A percentile compares a stretch with the other conserved stretches of the same genome.
phyloP scores from a whole-genome alignment of 2,329 filamentous ascomycete genomes.

The Lithohypha guttulata region DNA sequence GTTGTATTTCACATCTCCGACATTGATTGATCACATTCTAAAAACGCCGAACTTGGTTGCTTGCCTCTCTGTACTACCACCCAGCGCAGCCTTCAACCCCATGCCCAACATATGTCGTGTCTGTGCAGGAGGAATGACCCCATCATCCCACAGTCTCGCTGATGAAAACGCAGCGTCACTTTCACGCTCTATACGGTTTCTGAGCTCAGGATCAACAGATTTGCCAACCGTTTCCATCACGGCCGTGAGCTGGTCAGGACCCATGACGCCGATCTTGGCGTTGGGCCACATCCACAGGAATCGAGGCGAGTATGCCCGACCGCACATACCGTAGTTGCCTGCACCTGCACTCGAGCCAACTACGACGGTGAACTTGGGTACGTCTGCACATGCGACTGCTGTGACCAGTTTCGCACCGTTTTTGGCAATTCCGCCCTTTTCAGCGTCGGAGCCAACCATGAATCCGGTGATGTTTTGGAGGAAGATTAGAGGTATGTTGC shows the following conservation, averaged over 20 bases:
- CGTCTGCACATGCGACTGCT: slow-evolving; percentile 83
- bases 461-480: slow-evolving; percentile 96
- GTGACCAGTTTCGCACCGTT: slow-evolving; percentile 95
- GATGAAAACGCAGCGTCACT: slow-evolving; percentile 82
- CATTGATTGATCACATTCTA: slow-evolving; percentile 51
- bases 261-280: slow-evolving; percentile 94
- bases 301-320: slow-evolving; percentile 79
- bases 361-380: slow-evolving; percentile 94
- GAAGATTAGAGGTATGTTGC: slow-evolving; percentile 81
- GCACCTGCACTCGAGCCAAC: slow-evolving; percentile 89
- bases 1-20: too few relatives aligned
- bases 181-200: slow-evolving; percentile 76
- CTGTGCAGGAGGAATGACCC: slow-evolving; percentile 67
- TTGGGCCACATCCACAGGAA: slow-evolving; percentile 98
- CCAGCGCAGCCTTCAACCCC: slow-evolving; percentile 60
- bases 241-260: slow-evolving; percentile 59
- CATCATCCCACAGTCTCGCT: slow-evolving; percentile 84
- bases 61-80: slow-evolving; percentile 50
- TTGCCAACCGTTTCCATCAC: slow-evolving; percentile 95
- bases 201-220: slow-evolving; percentile 67
- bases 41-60: slow-evolving; percentile 68
- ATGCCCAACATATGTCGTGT: slow-evolving; percentile 62
- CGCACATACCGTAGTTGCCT: slow-evolving; percentile 97
- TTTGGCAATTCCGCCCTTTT: slow-evolving; percentile 92
- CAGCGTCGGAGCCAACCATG: slow-evolving; percentile 91